Percentiles rank a stretch among this genome's conserved stretches.
Conservation (phyloP, 495 filamentous ascomycete genomes). For the Neurospora sp. region DNA sequence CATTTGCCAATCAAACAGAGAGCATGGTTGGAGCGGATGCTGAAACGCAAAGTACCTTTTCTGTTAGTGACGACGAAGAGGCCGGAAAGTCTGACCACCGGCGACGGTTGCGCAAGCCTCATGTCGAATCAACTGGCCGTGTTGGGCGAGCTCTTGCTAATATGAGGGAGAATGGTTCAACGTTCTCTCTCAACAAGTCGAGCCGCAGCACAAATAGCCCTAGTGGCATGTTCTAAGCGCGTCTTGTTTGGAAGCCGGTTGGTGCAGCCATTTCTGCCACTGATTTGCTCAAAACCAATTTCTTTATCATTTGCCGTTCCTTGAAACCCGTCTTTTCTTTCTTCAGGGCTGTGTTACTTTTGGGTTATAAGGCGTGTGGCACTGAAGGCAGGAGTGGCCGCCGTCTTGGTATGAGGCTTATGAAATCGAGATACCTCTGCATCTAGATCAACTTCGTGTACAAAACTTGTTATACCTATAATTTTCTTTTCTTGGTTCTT, state of each 20-base stretch:
- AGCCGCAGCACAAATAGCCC: conserved; percentile 23
- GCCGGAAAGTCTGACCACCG: conserved; percentile 21
- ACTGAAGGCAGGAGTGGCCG: not conserved
- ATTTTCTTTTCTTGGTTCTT: conserved; percentile 4
- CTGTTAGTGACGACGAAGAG: conserved; percentile 41
- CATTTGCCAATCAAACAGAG: conserved; percentile 12
- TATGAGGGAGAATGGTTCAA: conserved; percentile 32
- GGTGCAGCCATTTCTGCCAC: not conserved
- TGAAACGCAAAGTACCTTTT: conserved; percentile 41
- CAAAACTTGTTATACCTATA: not conserved
- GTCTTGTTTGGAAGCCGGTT: conserved; percentile 2
- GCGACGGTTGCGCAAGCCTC: conserved; percentile 42
- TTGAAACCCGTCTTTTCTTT: conserved; percentile 11
- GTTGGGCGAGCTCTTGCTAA: conserved; percentile 30
- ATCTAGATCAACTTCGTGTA: conserved; percentile 2
- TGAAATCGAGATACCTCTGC: conserved; percentile 25
- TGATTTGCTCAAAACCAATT: conserved; percentile 2
- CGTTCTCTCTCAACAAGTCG: conserved; percentile 20
- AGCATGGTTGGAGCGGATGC: conserved; percentile 11
- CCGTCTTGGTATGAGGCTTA: conserved; percentile 10
- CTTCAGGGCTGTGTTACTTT: conserved; percentile 9
- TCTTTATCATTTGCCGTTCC: conserved; percentile 10
- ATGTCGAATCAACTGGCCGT: conserved; percentile 30
- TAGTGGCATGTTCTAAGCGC: conserved; percentile 35
- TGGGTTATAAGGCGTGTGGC: not conserved